These are phyloP conservation scores for Luffa aegyptiaca DNA, from an alignment of 306 rosid species.

Conservation along the genomic window DNA sequence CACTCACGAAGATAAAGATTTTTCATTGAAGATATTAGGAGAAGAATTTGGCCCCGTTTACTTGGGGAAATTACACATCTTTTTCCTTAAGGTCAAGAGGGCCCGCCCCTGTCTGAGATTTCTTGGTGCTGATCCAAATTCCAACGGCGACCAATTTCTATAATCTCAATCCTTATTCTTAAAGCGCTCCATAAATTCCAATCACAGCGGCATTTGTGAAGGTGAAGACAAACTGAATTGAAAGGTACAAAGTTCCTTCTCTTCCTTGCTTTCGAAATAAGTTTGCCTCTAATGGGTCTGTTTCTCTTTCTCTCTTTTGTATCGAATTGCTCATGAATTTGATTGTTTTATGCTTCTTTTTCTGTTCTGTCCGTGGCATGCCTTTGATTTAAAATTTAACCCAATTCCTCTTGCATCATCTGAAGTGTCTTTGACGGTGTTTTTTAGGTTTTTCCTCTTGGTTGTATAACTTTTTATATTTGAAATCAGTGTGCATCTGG, in stretches of 20 bases:
- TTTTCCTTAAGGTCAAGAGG: background rate
- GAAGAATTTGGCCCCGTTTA: background rate
- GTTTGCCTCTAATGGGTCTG: background rate
- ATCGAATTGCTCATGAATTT: background rate
- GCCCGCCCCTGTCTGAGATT: background rate
- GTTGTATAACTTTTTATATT: background rate
- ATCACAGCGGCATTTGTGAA: background rate
- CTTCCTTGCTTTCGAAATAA: background rate
- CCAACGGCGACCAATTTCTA: background rate
- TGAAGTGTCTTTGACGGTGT: background rate
- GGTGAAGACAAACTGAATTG: background rate
- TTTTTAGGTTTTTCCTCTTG: slow-evolving; percentile 1
- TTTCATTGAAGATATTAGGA: background rate
- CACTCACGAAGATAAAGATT: background rate
- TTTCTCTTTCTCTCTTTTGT: background rate
- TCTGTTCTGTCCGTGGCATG: background rate
- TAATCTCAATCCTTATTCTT: background rate
- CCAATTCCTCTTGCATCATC: background rate
- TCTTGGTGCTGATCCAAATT: background rate
- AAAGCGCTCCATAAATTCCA: background rate
- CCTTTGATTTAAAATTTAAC: background rate
- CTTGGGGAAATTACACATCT: background rate
- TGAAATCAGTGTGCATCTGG: background rate
- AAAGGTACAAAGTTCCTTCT: background rate
- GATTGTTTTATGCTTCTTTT: background rate